These are phyloP conservation scores for Cicer yamashitae DNA, from an alignment of 306 rosid species.

Conservation along the genomic window DNA sequence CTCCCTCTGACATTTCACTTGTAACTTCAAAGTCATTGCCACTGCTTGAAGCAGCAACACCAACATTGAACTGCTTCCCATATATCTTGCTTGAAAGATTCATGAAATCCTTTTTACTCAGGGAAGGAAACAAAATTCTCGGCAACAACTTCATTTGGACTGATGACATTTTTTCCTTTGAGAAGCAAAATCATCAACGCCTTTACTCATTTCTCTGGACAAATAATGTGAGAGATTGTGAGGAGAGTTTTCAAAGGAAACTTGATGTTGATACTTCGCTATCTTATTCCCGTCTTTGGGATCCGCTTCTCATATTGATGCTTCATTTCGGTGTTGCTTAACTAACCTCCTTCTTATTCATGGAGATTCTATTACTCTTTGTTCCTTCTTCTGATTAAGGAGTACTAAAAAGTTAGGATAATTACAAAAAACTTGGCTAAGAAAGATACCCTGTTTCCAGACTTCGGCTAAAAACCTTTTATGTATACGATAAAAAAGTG, in stretches of 20 bases:
- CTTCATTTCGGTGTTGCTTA: constrained; percentile 51
- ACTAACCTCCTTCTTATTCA: constrained; percentile 64
- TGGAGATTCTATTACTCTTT: constrained; percentile 55
- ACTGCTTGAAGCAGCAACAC: constrained; percentile 52
- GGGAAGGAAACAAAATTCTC: constrained; percentile 57
- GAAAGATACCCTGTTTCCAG: constrained; percentile 86
- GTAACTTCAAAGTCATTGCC: constrained; percentile 59
- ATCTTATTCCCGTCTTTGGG: constrained; percentile 50
- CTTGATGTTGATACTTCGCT: constrained; percentile 56
- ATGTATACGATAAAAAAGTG: too few species aligned
- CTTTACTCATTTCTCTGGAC: constrained; percentile 43
- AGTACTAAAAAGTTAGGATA: constrained; percentile 61
- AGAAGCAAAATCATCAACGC: constrained; percentile 44
- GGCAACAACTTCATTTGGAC: constrained; percentile 50
- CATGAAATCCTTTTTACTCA: constrained; percentile 54
- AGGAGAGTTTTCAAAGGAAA: constrained; percentile 52
- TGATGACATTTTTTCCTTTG: constrained; percentile 64
- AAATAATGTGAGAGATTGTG: constrained; percentile 54
- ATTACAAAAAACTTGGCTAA: constrained; percentile 72
- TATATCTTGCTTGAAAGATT: constrained; percentile 57
- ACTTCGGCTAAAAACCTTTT: constrained; percentile 38
- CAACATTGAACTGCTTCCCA: constrained; percentile 63
- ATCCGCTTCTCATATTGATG: constrained; percentile 49
- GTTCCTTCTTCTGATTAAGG: constrained; percentile 63
- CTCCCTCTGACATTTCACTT: constrained; percentile 52